Evolutionary conservation across 139 green algal genomes (phyloP), one percentile per base, ranked within the genome.

Genomic region (Raphidocelis subcapitata): DNA sequence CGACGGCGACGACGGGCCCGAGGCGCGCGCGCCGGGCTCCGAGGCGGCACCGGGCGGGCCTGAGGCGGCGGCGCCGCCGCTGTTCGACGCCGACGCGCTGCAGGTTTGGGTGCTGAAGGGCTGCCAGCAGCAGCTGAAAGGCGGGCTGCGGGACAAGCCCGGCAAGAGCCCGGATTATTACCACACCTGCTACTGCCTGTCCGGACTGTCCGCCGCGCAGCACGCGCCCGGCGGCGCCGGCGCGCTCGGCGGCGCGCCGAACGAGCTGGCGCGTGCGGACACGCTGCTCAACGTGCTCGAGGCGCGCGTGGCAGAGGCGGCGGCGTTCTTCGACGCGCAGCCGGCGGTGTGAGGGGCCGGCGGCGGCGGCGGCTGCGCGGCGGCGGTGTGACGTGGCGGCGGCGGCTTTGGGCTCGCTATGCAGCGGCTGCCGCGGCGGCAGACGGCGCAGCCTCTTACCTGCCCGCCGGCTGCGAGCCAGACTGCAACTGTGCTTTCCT

Each of bases 131-230:
- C 44, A 73, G 26, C 37, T 69, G 3, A 83, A 85, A 37, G 95
- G 95, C 33, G 96, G 96, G 1, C 68, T 99, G 66, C 76, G 89
- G 0, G 96, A 99, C 83, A 99, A 99, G 86, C 96, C 96, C 15
- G 93, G 93, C 51, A 97, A 96, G 79, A 64, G 80, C 0, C 65
- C 84, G 14, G 96, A 99, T 86, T 97, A 92, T 69, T 99, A 99
- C 78, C 96, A 99, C 92, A 98, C 94, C 56, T 99, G 95, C 82
- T 99, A 99, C 90, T 97, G 91, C 81, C 76, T 99, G 18, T 94
- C 82, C 66, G 96, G 96, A 0, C 82, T 99, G 67, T 78, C 92
- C 1, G 77, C 76, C 3, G 86, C 87, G 35, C 94, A 99, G 85
- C 86, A 95, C 63, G 84, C 71, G 32, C 20, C 28, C 8, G 67